phyloP scores from a whole-genome alignment of 164 flowering plant genomes.

The Protea cynaroides region DNA sequence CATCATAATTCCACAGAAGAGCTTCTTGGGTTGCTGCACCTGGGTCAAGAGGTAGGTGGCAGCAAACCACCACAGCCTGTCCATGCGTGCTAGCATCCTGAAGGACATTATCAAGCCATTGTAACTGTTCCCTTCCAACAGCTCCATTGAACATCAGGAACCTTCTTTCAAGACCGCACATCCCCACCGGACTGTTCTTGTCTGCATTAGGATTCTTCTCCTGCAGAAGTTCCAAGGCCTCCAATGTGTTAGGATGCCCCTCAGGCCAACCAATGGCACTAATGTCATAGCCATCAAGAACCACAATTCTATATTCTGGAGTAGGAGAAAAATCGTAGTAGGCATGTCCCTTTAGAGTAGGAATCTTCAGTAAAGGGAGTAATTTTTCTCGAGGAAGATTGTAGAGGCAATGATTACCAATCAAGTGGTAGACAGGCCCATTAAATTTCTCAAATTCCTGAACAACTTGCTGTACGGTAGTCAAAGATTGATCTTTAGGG shows the following conservation, averaged over 20 bases:
- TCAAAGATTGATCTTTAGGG: constrained; percentile 67
- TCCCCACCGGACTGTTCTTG: constrained; percentile 70
- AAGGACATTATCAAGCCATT: constrained; percentile 65
- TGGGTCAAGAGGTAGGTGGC: constrained; percentile 81
- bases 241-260: constrained; percentile 58
- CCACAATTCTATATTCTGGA: constrained; percentile 70
- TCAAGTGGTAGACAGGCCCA: constrained; percentile 76
- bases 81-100: constrained; percentile 46
- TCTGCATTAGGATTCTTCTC: constrained; percentile 77
- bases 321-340: constrained; percentile 80
- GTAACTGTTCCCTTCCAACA: constrained; percentile 68
- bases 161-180: constrained; percentile 65
- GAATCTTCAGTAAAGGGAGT: constrained; percentile 63
- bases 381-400: constrained; percentile 73
- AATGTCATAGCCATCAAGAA: constrained; percentile 90
- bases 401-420: constrained; percentile 98
- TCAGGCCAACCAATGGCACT: constrained; percentile 91
- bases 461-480: constrained; percentile 48
- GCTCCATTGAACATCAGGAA: constrained; percentile 88
- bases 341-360: constrained; percentile 39
- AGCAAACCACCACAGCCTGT: constrained; percentile 80
- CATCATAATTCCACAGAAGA: constrained; percentile 83
- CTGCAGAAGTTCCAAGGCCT: constrained; percentile 49
- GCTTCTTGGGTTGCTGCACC: constrained; percentile 54
- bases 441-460: constrained; percentile 55